Evolutionary conservation across 139 green algal genomes (phyloP).

Genomic region (Volvox reticuliferus): DNA sequence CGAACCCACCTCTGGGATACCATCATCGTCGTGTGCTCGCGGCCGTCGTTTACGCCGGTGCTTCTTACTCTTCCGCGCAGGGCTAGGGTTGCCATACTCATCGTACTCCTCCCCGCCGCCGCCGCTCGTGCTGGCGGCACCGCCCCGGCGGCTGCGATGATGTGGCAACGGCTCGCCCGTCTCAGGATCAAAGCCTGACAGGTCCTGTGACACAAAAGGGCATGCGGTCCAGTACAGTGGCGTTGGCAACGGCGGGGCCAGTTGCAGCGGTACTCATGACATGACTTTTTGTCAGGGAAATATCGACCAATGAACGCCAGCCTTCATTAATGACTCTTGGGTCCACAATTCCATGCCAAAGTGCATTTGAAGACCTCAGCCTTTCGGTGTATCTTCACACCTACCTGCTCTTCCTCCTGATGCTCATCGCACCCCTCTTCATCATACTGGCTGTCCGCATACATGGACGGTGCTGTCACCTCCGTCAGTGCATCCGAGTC

Average conservation of each 20-base stretch:
- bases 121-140: slow-evolving; percentile 3
- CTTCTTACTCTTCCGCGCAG: neutral
- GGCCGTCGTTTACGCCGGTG: neutral
- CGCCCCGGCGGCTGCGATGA: neutral
- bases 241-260: no score
- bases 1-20: slow-evolving; percentile 27
- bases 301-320: no score
- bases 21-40: neutral
- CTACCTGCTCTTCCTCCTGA: slow-evolving; percentile 21
- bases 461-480: slow-evolving; percentile 28
- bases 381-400: neutral
- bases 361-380: no score
- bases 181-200: slow-evolving; percentile 41
- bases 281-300: no score
- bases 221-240: no score
- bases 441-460: slow-evolving; percentile 39
- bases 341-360: no score
- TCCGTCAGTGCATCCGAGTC: slow-evolving; percentile 55
- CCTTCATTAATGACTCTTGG: no score
- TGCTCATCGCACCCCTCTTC: neutral
- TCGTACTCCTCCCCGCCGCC: neutral
- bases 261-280: no score
- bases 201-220: neutral
- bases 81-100: slow-evolving; percentile 13
- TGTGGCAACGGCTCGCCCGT: slow-evolving; percentile 15